Conservation (phyloP, 75 land plant genomes). For the Selaginella tamariscina region DNA sequence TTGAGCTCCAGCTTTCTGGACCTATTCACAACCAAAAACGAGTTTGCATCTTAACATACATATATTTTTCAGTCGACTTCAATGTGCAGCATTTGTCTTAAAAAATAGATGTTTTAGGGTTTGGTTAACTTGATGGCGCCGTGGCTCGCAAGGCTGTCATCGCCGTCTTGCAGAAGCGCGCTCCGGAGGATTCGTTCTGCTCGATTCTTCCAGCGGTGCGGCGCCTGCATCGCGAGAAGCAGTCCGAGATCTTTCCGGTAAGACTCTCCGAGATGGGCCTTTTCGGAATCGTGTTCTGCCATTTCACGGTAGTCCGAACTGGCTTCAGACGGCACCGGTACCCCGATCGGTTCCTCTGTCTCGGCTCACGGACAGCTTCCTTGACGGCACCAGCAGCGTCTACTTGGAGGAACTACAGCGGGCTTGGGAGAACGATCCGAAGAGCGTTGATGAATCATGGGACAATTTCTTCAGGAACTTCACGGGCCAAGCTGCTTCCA, state of each 20-base stretch:
- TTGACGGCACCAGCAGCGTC: constrained; percentile 86
- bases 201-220: not conserved
- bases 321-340: constrained; percentile 24
- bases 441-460: constrained; percentile 94
- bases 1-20: too few relatives aligned
- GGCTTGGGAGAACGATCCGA: constrained; percentile 91
- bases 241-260: too few relatives aligned
- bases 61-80: too few relatives aligned
- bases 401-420: constrained; percentile 91
- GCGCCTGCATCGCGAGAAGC: too few relatives aligned
- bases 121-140: not conserved
- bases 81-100: too few relatives aligned
- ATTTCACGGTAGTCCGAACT: not conserved
- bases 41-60: too few relatives aligned
- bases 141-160: not conserved
- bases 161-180: not conserved
- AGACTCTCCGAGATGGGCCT: too few relatives aligned
- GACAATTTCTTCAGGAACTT: constrained; percentile 93
- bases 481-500: constrained; percentile 66
- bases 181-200: not conserved
- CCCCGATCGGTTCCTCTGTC: constrained; percentile 90
- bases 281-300: too few relatives aligned
- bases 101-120: not conserved
- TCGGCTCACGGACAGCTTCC: constrained; percentile 77
- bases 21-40: too few relatives aligned